These are phyloP conservation scores for Umbelopsis sp. DNA, from an alignment of 192 early-diverging fungal species.

Conservation along the genomic window DNA sequence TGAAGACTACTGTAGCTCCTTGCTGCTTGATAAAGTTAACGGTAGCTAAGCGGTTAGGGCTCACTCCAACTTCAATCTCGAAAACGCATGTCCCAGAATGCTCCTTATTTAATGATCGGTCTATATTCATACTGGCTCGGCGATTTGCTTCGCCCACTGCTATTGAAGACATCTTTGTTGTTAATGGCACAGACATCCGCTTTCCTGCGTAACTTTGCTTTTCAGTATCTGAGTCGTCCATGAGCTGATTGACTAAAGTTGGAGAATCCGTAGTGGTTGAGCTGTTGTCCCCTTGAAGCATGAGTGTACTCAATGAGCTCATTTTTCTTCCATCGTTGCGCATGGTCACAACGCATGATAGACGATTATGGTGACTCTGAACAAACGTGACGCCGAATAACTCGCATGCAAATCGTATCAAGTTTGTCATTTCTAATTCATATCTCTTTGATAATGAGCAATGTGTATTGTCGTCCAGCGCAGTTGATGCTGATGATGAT, in stretches of 20 bases:
- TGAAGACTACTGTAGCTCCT: slow-evolving; percentile 1
- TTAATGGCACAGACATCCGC: not conserved
- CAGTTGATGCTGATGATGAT: slow-evolving; percentile 7
- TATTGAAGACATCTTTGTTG: not conserved
- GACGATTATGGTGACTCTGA: slow-evolving; percentile 22
- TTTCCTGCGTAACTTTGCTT: not conserved
- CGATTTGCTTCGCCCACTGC: not conserved
- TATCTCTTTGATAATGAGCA: slow-evolving; percentile 20
- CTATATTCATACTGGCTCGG: slow-evolving; percentile 17
- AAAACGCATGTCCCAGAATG: slow-evolving; percentile 4
- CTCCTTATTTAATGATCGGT: slow-evolving; percentile 8
- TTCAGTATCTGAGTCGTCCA: slow-evolving; percentile 6
- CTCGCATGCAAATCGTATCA: slow-evolving; percentile 34
- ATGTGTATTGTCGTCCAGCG: slow-evolving; percentile 6
- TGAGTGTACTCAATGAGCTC: not conserved
- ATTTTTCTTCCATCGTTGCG: slow-evolving; percentile 27
- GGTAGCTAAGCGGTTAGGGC: slow-evolving; percentile 1
- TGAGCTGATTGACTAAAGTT: not conserved
- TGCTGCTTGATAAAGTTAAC: slow-evolving; percentile 12
- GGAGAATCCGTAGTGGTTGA: slow-evolving; percentile 5
- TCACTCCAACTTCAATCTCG: not conserved
- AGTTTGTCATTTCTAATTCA: slow-evolving; percentile 29
- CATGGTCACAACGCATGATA: slow-evolving; percentile 30
- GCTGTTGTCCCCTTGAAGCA: slow-evolving; percentile 3
- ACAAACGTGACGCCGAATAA: slow-evolving; percentile 37